Evolutionary conservation across 2,329 filamentous ascomycete species (phyloP).

Genomic region (Colletotrichum costaricense): DNA sequence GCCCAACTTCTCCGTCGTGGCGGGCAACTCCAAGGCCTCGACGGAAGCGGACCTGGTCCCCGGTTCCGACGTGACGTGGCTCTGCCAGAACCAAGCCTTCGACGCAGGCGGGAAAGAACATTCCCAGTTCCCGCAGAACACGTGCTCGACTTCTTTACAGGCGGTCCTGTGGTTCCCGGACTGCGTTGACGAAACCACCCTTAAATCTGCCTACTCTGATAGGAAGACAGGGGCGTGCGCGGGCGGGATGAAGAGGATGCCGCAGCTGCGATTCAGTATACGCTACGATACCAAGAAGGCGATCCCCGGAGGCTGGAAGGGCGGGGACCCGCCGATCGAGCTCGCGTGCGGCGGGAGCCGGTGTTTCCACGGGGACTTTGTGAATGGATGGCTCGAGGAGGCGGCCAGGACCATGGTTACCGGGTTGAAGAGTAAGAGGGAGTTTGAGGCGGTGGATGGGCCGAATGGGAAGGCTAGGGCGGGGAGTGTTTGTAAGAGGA

Average conservation of each 20-base stretch:
- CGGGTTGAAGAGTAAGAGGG: constrained; percentile 42
- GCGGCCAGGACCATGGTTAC: constrained; percentile 51
- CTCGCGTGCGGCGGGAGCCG: constrained; percentile 53
- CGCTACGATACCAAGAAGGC: constrained; percentile 55
- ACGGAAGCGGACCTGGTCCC: constrained; percentile 34
- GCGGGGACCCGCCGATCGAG: constrained; percentile 55
- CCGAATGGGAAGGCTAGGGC: constrained; percentile 44
- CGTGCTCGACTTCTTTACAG: constrained; percentile 42
- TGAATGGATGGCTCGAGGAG: constrained; percentile 57
- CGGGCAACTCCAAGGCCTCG: constrained; percentile 53
- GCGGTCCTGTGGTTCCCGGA: constrained; percentile 39
- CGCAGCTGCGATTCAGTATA: constrained; percentile 58
- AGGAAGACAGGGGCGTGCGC: constrained; percentile 47
- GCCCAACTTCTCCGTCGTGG: constrained; percentile 54
- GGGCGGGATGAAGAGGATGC: constrained; percentile 55
- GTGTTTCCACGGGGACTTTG: constrained; percentile 57
- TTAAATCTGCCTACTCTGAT: constrained; percentile 35
- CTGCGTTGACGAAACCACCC: constrained; percentile 37
- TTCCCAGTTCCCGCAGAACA: constrained; percentile 34
- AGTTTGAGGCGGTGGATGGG: constrained; percentile 43
- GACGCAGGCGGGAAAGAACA: constrained; percentile 25
- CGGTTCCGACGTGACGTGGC: constrained; percentile 32
- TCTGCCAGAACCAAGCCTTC: constrained; percentile 27
- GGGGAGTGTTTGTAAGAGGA: constrained; percentile 41
- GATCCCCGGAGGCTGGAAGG: constrained; percentile 55